These are phyloP conservation scores for Calonectria hongkongensis DNA, from an alignment of 2,329 filamentous ascomycete genomes.

Conservation along the genomic window DNA sequence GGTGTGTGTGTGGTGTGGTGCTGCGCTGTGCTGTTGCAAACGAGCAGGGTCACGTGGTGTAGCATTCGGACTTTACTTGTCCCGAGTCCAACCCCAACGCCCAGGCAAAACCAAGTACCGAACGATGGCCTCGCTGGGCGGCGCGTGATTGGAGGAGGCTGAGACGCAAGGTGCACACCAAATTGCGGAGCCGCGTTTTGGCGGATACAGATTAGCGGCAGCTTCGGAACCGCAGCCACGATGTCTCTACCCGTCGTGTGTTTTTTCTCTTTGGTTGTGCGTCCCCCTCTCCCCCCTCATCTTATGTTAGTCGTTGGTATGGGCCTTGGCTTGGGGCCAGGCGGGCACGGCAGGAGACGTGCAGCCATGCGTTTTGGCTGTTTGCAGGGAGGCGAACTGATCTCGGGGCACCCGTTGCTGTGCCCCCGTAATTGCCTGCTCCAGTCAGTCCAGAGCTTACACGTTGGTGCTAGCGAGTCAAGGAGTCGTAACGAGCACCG, in stretches of 20 bases:
- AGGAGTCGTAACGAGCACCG: slow-evolving; percentile 17
- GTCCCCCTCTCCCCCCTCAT: slow-evolving; percentile 16
- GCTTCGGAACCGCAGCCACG: slow-evolving; percentile 52
- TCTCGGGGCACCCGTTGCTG: slow-evolving; percentile 23
- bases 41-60: slow-evolving; percentile 7
- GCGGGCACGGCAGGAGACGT: slow-evolving; percentile 3
- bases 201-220: slow-evolving; percentile 45
- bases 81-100: slow-evolving; percentile 26
- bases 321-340: slow-evolving; percentile 2
- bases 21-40: background rate
- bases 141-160: slow-evolving; percentile 12
- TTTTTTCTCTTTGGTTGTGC: background rate
- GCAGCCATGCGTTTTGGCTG: slow-evolving; percentile 14
- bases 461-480: slow-evolving; percentile 16
- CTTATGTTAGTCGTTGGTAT: slow-evolving; percentile 23
- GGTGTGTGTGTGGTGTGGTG: background rate
- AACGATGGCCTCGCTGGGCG: slow-evolving; percentile 5
- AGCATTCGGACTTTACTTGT: slow-evolving; percentile 25
- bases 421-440: slow-evolving; percentile 26
- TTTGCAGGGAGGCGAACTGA: slow-evolving; percentile 19
- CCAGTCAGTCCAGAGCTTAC: slow-evolving; percentile 9
- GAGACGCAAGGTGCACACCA: slow-evolving; percentile 36
- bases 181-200: slow-evolving; percentile 55
- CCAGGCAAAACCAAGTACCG: slow-evolving; percentile 23
- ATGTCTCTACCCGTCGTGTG: slow-evolving; percentile 40